These are phyloP conservation scores for Malus hybrid DNA, from an alignment of 331 rosid species.

Conservation along the genomic window DNA sequence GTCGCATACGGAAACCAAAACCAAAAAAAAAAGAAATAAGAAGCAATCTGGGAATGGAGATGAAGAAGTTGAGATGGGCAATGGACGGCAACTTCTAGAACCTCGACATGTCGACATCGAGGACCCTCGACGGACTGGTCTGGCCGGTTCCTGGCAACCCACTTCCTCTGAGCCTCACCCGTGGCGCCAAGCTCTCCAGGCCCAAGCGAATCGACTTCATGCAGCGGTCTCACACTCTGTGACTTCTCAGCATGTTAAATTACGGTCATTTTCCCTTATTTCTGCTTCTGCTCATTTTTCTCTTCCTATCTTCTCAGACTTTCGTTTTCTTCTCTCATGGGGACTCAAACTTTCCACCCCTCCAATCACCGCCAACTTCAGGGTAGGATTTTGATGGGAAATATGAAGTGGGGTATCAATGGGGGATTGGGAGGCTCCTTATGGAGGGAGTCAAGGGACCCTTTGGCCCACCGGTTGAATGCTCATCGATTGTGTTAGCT, in stretches of 20 bases:
- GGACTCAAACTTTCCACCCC: slow-evolving; percentile 14
- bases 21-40: too few species aligned
- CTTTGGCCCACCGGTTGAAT: slow-evolving; percentile 38
- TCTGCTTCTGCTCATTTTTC: slow-evolving; percentile 20
- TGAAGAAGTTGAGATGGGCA: slow-evolving; percentile 87
- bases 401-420: slow-evolving; percentile 8
- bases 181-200: slow-evolving; percentile 68
- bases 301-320: slow-evolving; percentile 23
- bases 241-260: slow-evolving; percentile 25
- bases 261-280: slow-evolving; percentile 22
- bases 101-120: slow-evolving; percentile 67
- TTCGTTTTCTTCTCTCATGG: slow-evolving; percentile 30
- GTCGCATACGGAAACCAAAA: too few species aligned
- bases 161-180: slow-evolving; percentile 63
- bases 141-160: slow-evolving; percentile 51
- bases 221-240: slow-evolving; percentile 33
- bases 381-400: slow-evolving; percentile 35
- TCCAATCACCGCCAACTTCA: slow-evolving; percentile 28
- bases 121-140: slow-evolving; percentile 59
- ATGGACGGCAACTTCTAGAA: slow-evolving; percentile 84
- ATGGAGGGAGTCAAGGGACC: slow-evolving; percentile 34
- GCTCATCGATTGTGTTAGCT: slow-evolving; percentile 53
- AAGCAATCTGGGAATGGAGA: slow-evolving; percentile 9
- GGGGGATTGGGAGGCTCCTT: not conserved
- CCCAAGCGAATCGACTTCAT: slow-evolving; percentile 69